These are phyloP conservation scores for Helotiales sp. DNA, from an alignment of 2,329 filamentous ascomycete species.

Conservation along the genomic window DNA sequence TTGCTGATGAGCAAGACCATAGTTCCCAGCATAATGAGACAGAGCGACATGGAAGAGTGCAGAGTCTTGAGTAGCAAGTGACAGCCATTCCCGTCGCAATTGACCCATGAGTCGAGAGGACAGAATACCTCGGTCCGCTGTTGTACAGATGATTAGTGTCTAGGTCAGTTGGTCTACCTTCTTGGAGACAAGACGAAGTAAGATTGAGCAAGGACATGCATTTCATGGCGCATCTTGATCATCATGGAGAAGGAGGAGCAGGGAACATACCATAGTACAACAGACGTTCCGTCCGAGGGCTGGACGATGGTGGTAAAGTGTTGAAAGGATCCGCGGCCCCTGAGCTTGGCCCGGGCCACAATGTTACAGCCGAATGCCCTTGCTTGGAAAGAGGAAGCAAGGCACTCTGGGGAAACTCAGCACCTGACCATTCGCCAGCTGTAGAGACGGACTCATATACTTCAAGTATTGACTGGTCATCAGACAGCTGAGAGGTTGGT, in stretches of 20 bases:
- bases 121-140: constrained; percentile 10
- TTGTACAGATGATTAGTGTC: constrained; percentile 1
- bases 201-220: neutral
- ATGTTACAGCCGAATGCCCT: neutral
- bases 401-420: neutral
- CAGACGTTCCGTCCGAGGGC: constrained; percentile 5
- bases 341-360: neutral
- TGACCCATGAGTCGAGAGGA: constrained; percentile 17
- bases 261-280: constrained; percentile 14
- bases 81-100: constrained; percentile 18
- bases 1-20: constrained; percentile 9
- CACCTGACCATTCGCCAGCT: neutral
- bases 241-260: neutral
- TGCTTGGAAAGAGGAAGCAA: neutral
- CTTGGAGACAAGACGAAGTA: neutral
- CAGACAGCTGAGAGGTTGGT: neutral
- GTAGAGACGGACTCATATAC: neutral
- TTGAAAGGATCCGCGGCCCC: constrained; percentile 15
- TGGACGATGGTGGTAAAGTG: constrained; percentile 6
- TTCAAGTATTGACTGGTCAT: neutral
- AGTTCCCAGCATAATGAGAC: constrained; percentile 21
- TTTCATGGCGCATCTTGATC: neutral
- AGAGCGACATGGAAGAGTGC: constrained; percentile 19
- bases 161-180: neutral
- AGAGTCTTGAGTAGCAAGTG: constrained; percentile 13